Conservation (phyloP, 768 basidiomycete genomes). For the Hypsizygus marmoreus region DNA sequence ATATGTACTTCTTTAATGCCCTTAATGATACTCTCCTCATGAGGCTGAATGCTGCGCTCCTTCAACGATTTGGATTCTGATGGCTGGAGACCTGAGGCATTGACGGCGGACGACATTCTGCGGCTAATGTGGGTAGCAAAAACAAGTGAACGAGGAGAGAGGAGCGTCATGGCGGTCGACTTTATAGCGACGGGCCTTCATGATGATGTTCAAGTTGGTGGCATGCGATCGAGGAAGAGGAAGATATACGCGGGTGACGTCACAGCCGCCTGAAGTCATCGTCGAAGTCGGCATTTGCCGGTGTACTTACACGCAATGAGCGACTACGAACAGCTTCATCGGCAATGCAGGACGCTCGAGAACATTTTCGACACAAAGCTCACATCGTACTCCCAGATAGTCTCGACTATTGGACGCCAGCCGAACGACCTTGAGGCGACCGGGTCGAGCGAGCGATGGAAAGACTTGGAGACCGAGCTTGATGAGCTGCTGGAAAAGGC, state of each 20-base stretch:
- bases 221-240: slow-evolving; percentile 8
- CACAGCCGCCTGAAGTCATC: background rate
- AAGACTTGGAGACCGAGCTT: slow-evolving; percentile 82
- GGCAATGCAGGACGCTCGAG: slow-evolving; percentile 92
- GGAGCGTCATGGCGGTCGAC: too few species aligned
- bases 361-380: slow-evolving; percentile 91
- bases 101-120: slow-evolving; percentile 25
- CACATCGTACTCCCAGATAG: slow-evolving; percentile 86
- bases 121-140: background rate
- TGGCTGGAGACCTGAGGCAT: slow-evolving; percentile 42
- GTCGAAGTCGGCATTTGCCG: slow-evolving; percentile 15
- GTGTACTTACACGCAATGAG: slow-evolving; percentile 47
- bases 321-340: slow-evolving; percentile 84
- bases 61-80: slow-evolving; percentile 37
- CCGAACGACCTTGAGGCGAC: slow-evolving; percentile 68
- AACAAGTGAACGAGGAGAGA: slow-evolving; percentile 4
- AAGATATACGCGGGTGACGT: slow-evolving; percentile 8
- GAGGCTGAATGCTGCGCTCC: slow-evolving; percentile 34
- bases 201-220: too few species aligned
- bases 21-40: slow-evolving; percentile 38
- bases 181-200: background rate
- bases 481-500: slow-evolving; percentile 89
- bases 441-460: slow-evolving; percentile 72
- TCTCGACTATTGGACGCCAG: slow-evolving; percentile 58
- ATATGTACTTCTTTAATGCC: slow-evolving; percentile 41